Percentiles rank a stretch among this genome's conserved stretches.
Evolutionary conservation across 305 asterid species (phyloP).

Genomic region (Solanum hybrid): DNA sequence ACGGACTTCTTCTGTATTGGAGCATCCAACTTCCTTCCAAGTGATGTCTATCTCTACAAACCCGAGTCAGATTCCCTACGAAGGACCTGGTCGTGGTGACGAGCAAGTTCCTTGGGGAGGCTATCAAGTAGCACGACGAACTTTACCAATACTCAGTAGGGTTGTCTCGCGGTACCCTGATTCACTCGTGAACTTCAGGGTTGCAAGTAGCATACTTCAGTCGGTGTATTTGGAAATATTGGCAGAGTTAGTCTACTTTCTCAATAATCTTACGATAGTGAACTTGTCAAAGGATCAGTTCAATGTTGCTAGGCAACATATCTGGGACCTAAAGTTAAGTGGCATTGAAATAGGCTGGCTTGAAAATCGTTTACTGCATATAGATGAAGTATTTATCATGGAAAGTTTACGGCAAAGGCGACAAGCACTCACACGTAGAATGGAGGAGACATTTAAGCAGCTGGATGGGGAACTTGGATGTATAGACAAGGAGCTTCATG

Average conservation of each 20-base stretch:
- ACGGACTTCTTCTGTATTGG: background rate
- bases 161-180: conserved; percentile 5
- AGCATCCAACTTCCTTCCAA: background rate
- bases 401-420: background rate
- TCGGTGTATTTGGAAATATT: background rate
- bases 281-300: conserved; percentile 3
- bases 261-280: background rate
- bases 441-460: conserved; percentile 1
- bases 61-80: background rate
- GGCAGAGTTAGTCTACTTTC: conserved; percentile 8
- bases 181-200: conserved; percentile 3
- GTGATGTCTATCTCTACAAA: background rate
- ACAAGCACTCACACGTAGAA: background rate
- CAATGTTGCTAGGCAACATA: background rate
- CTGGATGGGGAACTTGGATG: background rate
- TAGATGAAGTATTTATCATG: conserved; percentile 1
- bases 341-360: conserved; percentile 12
- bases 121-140: conserved; percentile 8
- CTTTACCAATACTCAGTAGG: conserved; percentile 8
- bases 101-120: conserved; percentile 10
- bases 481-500: background rate
- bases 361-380: conserved; percentile 5
- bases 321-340: conserved; percentile 9
- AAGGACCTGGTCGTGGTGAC: conserved; percentile 9
- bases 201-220: background rate